Evolutionary conservation across 371 early-diverging fungal species (phyloP).

Genomic region (Fennellomyces sp.): DNA sequence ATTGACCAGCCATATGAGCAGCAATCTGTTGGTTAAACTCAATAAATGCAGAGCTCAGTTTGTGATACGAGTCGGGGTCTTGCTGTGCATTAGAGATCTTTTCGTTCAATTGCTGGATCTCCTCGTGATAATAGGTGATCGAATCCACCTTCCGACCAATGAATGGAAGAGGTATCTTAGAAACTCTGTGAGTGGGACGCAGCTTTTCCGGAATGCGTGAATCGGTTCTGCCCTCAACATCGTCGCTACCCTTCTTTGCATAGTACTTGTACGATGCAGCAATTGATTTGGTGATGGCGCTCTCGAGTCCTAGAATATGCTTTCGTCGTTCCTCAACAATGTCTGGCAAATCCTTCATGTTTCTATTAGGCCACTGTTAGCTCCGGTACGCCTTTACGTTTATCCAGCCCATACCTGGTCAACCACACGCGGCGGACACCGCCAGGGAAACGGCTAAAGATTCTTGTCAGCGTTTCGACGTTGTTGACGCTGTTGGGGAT

Average conservation of each 20-base stretch:
- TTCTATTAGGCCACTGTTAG: too few relatives aligned
- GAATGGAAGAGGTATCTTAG: slow-evolving; percentile 43
- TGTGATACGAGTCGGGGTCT: slow-evolving; percentile 11
- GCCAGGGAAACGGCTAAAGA: slow-evolving; percentile 75
- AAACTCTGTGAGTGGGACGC: slow-evolving; percentile 67
- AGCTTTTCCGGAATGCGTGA: slow-evolving; percentile 42
- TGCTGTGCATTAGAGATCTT: slow-evolving; percentile 48
- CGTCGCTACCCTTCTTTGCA: slow-evolving; percentile 19
- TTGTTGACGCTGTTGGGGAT: slow-evolving; percentile 55
- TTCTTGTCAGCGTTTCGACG: slow-evolving; percentile 43
- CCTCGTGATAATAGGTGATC: slow-evolving; percentile 57
- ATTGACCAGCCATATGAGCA: slow-evolving; percentile 85
- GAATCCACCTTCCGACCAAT: slow-evolving; percentile 74
- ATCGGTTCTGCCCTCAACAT: slow-evolving; percentile 15
- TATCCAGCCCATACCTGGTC: too few relatives aligned
- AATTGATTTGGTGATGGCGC: slow-evolving; percentile 50
- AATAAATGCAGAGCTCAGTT: slow-evolving; percentile 76
- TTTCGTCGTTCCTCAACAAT: slow-evolving; percentile 60
- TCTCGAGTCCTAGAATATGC: slow-evolving; percentile 54
- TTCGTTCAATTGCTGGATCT: slow-evolving; percentile 58
- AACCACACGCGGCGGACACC: slow-evolving; percentile 73
- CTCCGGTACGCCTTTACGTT: too few relatives aligned
- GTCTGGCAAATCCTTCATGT: slow-evolving; percentile 55
- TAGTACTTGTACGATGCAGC: slow-evolving; percentile 48
- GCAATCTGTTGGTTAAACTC: slow-evolving; percentile 79